Base-by-base conservation (phyloP, 1,139 yeast genomes). In the Pichia sp. region DNA sequence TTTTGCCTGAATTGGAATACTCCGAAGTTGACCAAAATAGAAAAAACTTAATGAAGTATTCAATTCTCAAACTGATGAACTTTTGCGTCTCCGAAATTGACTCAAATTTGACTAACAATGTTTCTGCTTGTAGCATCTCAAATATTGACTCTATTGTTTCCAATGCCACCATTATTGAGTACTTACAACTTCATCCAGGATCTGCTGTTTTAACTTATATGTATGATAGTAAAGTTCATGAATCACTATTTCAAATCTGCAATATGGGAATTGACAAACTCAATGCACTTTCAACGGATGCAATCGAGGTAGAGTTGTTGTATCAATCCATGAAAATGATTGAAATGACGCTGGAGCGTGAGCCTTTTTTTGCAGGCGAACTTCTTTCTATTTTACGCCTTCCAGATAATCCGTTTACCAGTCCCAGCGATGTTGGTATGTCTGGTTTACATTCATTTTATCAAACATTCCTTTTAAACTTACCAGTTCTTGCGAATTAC, bases 381-480 rank as follows among this genome's bases (percentile, higher is more conserved):
- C 64, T 73, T 5, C 48, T 68, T 7, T 74, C 77, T 3, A 60
- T 71, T 9, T 54, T 72, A 38, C 65, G 65, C 41, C 43, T 57
- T 11, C 65, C 61, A 37, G 64, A 63, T 38, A 59, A 58, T 29
- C 52, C 53, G 29, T 54, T 69, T 37, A 75, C 72, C 51, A 62
- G 69, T 39, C 81, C 86, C 1, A 65, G 71, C 27, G 66, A 65
- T 40, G 61, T 81, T 43, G 45, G 50, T 5, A 69, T 81, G 0
- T 79, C 77, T 54, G 90, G 92, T 0, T 61, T 78, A 6, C 64
- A 72, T 27, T 76, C 82, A 5, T 83, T 84, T 55, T 81, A 72
- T 55, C 95, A 87, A 55, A 80, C 88, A 0, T 64, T 88, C 9
- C 65, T 85, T 29, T 79, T 81, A 62, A 76, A 85, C 50, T 64